Evolutionary conservation across 2,329 filamentous ascomycete genomes (phyloP).

Genomic region (Botrytis byssoidea): DNA sequence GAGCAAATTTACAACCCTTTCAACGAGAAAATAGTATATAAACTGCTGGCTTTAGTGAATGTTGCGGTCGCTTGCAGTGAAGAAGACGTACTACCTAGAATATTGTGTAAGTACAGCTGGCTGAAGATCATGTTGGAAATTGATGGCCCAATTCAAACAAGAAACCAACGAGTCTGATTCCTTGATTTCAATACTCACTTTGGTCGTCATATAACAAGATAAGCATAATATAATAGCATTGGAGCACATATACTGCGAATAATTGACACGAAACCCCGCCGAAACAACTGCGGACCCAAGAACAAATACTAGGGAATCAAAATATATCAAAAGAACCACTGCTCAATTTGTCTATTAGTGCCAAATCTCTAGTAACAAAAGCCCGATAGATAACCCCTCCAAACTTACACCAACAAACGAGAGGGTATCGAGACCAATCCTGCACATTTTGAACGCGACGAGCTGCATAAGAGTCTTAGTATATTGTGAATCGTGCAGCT

Average conservation of each 20-base stretch:
- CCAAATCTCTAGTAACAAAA: background rate
- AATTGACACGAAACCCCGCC: conserved; percentile 56
- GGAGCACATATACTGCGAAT: conserved; percentile 51
- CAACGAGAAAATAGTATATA: conserved; percentile 64
- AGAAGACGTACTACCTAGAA: background rate
- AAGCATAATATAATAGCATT: conserved; percentile 60
- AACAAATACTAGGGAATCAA: conserved; percentile 60
- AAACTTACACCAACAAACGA: conserved; percentile 36
- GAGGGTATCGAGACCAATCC: conserved; percentile 31
- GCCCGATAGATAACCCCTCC: background rate
- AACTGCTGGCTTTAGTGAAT: conserved; percentile 37
- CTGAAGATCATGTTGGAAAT: no score
- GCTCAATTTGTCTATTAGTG: conserved; percentile 1
- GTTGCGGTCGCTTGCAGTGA: background rate
- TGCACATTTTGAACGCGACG: conserved; percentile 32
- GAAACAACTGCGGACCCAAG: conserved; percentile 56
- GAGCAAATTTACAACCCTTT: conserved; percentile 51
- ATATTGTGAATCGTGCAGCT: background rate
- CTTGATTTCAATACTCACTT: conserved; percentile 44
- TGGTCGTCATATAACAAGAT: conserved; percentile 61
- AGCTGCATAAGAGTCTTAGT: conserved; percentile 22
- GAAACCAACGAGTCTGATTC: background rate
- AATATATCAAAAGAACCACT: conserved; percentile 61
- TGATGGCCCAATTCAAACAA: background rate
- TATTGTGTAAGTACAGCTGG: background rate